Base-by-base conservation (phyloP, 2,329 filamentous ascomycete genomes). In the Ophiostoma ulmi region DNA sequence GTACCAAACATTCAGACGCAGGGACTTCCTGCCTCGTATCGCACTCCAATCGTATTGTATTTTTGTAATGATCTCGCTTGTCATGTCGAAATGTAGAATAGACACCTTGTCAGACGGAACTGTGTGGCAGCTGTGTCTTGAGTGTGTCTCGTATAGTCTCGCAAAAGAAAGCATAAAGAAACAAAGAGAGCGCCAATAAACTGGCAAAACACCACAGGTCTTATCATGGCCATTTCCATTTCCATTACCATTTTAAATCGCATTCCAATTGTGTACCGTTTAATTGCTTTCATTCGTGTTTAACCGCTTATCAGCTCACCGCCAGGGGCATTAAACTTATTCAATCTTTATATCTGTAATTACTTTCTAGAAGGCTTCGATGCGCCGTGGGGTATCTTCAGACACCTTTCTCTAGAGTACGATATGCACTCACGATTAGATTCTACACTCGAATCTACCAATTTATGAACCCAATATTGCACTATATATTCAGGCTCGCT, bases 321-420 rank as follows among this genome's bases (percentile, higher is more conserved):
- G 22, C 7, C 5, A 65, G 3, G n/a, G 1, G 2, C 5, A 36
- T 20, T 65, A 41, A 65, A 39, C 10, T 41, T 26, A 22, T 6
- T 65, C 3, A 7, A 39, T 22, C 5, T 5, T 22, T 65, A 41
- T 22, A 10, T 39, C 4, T 8, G 5, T 22, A 26, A 61, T 13
- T 22, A 22, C 63, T 36, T 65, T 65, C 63, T 41, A 65, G 63
- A 65, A 65, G 36, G 20, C 36, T 65, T 65, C 63, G 35, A 65
- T 26, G 63, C 31, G 8, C 10, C 63, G 63, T 65, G 61, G 61
- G 61, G 36, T 65, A 26, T 13, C 35, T 22, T 26, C 8, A 6
- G 31, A 13, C 52, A 8, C n/a, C 61, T 48, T 39, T 13, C 38
- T 13, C 38, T 39, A 39, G 38, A 39, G 10, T 39, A 39, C 38